Percentiles rank a stretch among this genome's conserved stretches.
phyloP scores from a whole-genome alignment of 2,329 filamentous ascomycete species.

The Scortechinia acanthostroma region DNA sequence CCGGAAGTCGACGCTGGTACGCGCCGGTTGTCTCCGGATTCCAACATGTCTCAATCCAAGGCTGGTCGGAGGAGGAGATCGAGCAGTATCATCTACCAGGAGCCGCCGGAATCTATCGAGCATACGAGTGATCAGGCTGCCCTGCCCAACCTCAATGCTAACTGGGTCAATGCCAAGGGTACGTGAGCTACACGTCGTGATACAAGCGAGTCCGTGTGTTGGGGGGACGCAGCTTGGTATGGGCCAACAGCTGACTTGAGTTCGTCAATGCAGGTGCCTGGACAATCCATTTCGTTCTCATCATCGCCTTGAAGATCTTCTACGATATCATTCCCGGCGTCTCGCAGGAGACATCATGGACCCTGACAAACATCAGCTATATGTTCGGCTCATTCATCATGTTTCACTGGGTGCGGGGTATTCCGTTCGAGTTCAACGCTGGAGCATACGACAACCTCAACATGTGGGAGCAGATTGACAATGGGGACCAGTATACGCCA shows the following conservation, averaged over 20 bases:
- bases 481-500: conserved; percentile 95
- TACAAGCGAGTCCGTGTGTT: background rate
- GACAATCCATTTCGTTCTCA: conserved; percentile 94
- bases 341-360: conserved; percentile 97
- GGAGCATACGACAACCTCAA: conserved; percentile 98
- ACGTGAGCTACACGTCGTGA: conserved; percentile 12
- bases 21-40: conserved; percentile 48
- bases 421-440: conserved; percentile 97
- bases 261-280: conserved; percentile 66
- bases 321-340: conserved; percentile 95
- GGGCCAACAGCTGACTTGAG: background rate
- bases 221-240: no score
- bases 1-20: conserved; percentile 64
- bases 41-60: conserved; percentile 58
- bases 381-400: conserved; percentile 98
- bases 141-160: conserved; percentile 89
- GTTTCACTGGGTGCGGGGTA: conserved; percentile 97
- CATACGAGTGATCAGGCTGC: conserved; percentile 95
- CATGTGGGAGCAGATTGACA: conserved; percentile 99
- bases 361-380: conserved; percentile 95
- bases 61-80: conserved; percentile 80
- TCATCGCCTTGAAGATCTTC: conserved; percentile 84
- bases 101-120: conserved; percentile 91
- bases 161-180: conserved; percentile 99
- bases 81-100: conserved; percentile 96